Conservation (phyloP, 1,284 basidiomycete genomes). For the Papiliotrema terrestris region DNA sequence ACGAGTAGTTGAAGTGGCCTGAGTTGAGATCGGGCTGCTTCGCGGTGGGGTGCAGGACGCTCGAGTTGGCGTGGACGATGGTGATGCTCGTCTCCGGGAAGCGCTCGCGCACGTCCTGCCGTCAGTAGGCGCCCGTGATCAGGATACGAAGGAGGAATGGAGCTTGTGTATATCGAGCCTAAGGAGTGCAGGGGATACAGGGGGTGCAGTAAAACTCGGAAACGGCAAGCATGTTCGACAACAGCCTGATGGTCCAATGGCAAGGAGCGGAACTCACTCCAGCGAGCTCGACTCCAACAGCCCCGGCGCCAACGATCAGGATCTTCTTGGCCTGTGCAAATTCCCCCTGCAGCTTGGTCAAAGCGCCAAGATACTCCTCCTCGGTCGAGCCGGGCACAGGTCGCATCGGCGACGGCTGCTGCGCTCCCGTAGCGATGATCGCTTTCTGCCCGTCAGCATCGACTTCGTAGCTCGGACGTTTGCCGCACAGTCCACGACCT, state of each 20-base stretch:
- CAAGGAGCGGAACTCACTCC: slow-evolving; percentile 45
- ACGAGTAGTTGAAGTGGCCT: slow-evolving; percentile 16
- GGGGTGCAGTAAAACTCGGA: no score
- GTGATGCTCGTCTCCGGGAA: slow-evolving; percentile 42
- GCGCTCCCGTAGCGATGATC: slow-evolving; percentile 42
- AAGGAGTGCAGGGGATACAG: no score
- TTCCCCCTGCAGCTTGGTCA: slow-evolving; percentile 35
- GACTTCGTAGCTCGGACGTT: neutral
- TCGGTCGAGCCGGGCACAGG: slow-evolving; percentile 24
- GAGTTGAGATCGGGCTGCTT: slow-evolving; percentile 7
- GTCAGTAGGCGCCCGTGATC: no score
- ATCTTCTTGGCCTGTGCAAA: slow-evolving; percentile 38
- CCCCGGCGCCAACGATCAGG: slow-evolving; percentile 49
- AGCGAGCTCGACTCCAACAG: slow-evolving; percentile 52
- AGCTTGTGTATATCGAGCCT: no score
- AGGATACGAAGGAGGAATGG: neutral
- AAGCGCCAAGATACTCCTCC: slow-evolving; percentile 18
- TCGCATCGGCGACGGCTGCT: slow-evolving; percentile 43
- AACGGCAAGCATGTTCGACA: no score
- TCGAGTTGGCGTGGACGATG: slow-evolving; percentile 29
- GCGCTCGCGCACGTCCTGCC: slow-evolving; percentile 30
- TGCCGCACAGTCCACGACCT: no score
- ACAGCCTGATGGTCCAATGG: no score
- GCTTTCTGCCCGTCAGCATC: slow-evolving; percentile 23
- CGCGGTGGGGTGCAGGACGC: slow-evolving; percentile 26